phyloP scores from a whole-genome alignment of 2,329 filamentous ascomycete species.

The Cercospora brassicicola region DNA sequence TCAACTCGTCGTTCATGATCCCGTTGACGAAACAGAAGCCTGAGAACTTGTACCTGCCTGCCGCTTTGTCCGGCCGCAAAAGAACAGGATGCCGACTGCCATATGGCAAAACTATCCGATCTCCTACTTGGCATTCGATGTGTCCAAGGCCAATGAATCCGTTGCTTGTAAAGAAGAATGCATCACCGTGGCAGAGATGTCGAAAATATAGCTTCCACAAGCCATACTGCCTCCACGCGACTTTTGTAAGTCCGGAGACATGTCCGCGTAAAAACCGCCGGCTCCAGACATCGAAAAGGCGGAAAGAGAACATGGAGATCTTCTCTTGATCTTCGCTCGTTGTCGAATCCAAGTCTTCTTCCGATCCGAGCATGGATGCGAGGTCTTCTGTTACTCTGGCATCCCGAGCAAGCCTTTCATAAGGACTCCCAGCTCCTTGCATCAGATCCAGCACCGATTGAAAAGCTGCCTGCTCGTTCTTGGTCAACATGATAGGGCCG shows the following conservation, averaged over 20 bases:
- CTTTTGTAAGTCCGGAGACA: not conserved
- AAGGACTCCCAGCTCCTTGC: not conserved
- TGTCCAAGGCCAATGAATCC: not conserved
- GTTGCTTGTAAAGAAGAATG: not conserved
- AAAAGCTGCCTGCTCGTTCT: not conserved
- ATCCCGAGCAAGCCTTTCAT: not conserved
- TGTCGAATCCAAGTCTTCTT: not conserved
- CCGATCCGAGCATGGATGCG: not conserved
- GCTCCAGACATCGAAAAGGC: constrained; percentile 1
- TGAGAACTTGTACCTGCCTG: not conserved
- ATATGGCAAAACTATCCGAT: not conserved
- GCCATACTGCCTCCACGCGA: not conserved
- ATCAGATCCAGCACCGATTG: not conserved
- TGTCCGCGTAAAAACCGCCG: not conserved
- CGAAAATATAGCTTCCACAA: not conserved
- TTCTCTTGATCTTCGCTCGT: not conserved
- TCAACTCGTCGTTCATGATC: not conserved
- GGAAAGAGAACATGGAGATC: not conserved
- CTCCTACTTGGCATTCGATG: not conserved
- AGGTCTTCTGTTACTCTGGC: not conserved
- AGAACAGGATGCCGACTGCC: constrained; percentile 1
- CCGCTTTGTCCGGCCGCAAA: not conserved
- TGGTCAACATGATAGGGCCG: not conserved
- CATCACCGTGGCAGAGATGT: not conserved
- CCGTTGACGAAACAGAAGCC: not conserved